These are phyloP conservation scores for Aspergillus campestris DNA, from an alignment of 495 filamentous ascomycete genomes.

Conservation along the genomic window DNA sequence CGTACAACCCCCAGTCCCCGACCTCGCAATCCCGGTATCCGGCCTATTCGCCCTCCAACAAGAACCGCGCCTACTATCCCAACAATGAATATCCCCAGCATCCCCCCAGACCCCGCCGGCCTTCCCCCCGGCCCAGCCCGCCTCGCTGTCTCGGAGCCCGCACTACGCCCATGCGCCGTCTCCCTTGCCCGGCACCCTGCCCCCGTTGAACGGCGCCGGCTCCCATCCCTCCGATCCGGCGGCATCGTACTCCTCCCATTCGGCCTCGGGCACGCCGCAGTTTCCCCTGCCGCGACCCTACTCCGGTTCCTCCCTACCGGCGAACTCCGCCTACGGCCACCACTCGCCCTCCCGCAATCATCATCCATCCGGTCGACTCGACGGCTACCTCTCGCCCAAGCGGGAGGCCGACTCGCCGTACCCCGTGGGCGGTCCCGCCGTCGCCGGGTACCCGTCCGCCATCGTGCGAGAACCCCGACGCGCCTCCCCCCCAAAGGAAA, in stretches of 20 bases:
- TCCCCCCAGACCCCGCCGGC: constrained; percentile 44
- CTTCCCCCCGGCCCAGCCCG: constrained; percentile 42
- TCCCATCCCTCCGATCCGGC: constrained; percentile 33
- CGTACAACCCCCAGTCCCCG: constrained; percentile 38
- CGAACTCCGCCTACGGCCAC: constrained; percentile 34
- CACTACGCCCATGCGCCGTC: constrained; percentile 44
- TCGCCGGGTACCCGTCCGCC: constrained; percentile 18
- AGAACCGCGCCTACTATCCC: constrained; percentile 44
- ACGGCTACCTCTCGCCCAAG: constrained; percentile 33
- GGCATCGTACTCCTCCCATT: constrained; percentile 39
- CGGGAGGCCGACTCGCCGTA: constrained; percentile 33
- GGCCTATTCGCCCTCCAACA: constrained; percentile 36
- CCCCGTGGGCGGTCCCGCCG: constrained; percentile 23
- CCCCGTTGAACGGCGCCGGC: constrained; percentile 46
- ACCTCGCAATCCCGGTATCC: constrained; percentile 33
- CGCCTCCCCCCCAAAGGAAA: constrained; percentile 33
- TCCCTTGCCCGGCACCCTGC: constrained; percentile 40
- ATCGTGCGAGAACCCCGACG: constrained; percentile 24
- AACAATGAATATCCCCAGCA: constrained; percentile 50
- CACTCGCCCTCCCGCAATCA: constrained; percentile 26
- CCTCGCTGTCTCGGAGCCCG: constrained; percentile 41
- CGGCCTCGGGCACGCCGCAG: constrained; percentile 23
- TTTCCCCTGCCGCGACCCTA: constrained; percentile 36
- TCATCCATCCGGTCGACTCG: constrained; percentile 35
- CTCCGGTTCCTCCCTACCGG: constrained; percentile 29